Conservation (phyloP, 371 early-diverging fungal species). For the Saksenaea oblongispora region DNA sequence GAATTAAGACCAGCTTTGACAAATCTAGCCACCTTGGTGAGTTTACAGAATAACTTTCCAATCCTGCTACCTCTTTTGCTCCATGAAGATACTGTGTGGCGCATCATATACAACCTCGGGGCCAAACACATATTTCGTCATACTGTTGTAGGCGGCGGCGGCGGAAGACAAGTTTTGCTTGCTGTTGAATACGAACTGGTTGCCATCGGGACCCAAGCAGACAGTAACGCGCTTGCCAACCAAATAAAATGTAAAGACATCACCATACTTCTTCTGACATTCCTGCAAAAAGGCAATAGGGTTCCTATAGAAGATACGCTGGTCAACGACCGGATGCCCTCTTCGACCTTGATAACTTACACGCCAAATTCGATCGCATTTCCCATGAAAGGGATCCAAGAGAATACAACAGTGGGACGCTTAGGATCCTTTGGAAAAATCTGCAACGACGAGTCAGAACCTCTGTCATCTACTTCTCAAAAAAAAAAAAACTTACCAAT, state of each 20-base stretch:
- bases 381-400: constrained; percentile 90
- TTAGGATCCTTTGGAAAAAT: constrained; percentile 58
- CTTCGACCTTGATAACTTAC: constrained; percentile 25
- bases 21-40: constrained; percentile 55
- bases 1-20: constrained; percentile 91
- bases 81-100: constrained; percentile 91
- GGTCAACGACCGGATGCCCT: neutral
- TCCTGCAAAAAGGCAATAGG: constrained; percentile 86
- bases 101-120: constrained; percentile 96
- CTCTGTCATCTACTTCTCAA: neutral
- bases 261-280: constrained; percentile 76
- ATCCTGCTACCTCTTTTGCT: constrained; percentile 82
- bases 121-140: constrained; percentile 97
- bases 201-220: constrained; percentile 90
- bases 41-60: neutral
- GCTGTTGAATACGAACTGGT: constrained; percentile 95
- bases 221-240: constrained; percentile 90
- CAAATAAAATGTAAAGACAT: constrained; percentile 92
- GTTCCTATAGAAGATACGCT: constrained; percentile 37
- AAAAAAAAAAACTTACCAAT: constrained; percentile 37
- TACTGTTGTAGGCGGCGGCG: constrained; percentile 90
- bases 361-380: constrained; percentile 87
- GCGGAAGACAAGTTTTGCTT: constrained; percentile 88
- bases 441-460: constrained; percentile 18
- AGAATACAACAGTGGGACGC: constrained; percentile 83